Evolutionary conservation across 352 stramenopile species (phyloP).

Genomic region (Globisporangium recalcitrans): DNA sequence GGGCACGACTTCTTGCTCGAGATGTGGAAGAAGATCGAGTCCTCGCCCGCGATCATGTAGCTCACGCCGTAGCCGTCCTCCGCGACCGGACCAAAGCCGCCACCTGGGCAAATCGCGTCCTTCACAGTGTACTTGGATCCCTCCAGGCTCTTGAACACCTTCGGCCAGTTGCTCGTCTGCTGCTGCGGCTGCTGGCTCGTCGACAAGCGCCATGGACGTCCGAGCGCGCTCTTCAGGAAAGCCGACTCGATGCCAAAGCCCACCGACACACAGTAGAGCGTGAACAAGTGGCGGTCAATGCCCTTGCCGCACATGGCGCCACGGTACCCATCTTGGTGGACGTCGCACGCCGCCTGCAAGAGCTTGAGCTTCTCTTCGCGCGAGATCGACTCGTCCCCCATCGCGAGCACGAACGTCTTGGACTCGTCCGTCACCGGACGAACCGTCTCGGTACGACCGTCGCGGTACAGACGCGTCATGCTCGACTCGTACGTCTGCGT

Average conservation of each 20-base stretch:
- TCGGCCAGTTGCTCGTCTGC: constrained; percentile 80
- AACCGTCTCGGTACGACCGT: constrained; percentile 94
- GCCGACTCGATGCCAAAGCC: constrained; percentile 81
- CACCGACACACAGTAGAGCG: constrained; percentile 88
- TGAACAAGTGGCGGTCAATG: constrained; percentile 95
- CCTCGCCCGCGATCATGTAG: constrained; percentile 88
- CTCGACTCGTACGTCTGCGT: constrained; percentile 97
- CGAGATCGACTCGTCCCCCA: constrained; percentile 66
- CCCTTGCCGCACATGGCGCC: constrained; percentile 88
- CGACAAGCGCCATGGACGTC: constrained; percentile 81
- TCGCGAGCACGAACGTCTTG: constrained; percentile 87
- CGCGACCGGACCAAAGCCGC: constrained; percentile 87
- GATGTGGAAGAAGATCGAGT: constrained; percentile 90
- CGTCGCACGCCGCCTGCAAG: constrained; percentile 80
- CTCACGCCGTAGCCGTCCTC: constrained; percentile 89
- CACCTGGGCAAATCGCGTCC: constrained; percentile 67
- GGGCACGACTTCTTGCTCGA: constrained; percentile 81
- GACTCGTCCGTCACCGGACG: constrained; percentile 87
- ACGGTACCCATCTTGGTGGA: constrained; percentile 91
- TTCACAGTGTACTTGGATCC: constrained; percentile 50
- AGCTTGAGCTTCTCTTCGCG: constrained; percentile 77
- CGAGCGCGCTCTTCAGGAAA: constrained; percentile 86
- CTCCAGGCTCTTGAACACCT: constrained; percentile 60
- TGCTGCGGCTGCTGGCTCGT: constrained; percentile 89
- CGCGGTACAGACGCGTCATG: constrained; percentile 93